Base-by-base conservation (phyloP, 768 basidiomycete species). In the Candolleomyces aberdarensis region DNA sequence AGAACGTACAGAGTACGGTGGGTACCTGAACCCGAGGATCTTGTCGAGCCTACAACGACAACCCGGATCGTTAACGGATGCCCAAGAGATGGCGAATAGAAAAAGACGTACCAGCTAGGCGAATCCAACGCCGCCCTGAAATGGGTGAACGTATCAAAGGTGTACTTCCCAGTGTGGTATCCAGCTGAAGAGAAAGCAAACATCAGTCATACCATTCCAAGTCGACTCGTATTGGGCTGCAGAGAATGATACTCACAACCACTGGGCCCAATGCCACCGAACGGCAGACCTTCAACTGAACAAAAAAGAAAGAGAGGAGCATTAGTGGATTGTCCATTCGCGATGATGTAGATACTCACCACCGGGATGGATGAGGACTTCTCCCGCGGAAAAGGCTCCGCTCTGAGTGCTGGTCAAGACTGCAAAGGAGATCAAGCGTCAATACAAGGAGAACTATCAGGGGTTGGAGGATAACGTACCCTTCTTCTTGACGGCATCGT, bases 91-190 rank as follows among this genome's bases (percentile, higher is more conserved):
- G 3, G 2, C 10, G 9, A 20, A 19, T 20, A 26, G n/a, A 22
- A 1, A 44, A 29, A 26, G 20, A 54, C 78, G 48, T 62, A 88
- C 87, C 82, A 84, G 69, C 77, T 70, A 4, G 89, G 87, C 22
- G 83, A 80, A 62, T 88, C 83, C 40, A 83, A 55, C 0, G 87
- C 83, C 5, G 86, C 69, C 56, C 93, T 82, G 26, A 83, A 64
- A 69, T 94, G 91, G 0, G 91, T 92, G 74, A 95, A 94, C 68
- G 82, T 76, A 62, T 92, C 88, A 64, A 94, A 94, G 5, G 78
- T 75, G 66, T 76, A 88, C 68, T 92, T 92, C 40, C 92, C 88
- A 3, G 86, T 85, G 67, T 89, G 85, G 58, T 80, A 77, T 13
- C 92, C 87, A 60, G 78, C 91, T 88, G 31, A 57, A 5, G 10